Percentiles rank a stretch among this genome's conserved stretches.
These are phyloP conservation scores for Stemphylium beticola DNA, from an alignment of 2,329 filamentous ascomycete species.

Conservation along the genomic window DNA sequence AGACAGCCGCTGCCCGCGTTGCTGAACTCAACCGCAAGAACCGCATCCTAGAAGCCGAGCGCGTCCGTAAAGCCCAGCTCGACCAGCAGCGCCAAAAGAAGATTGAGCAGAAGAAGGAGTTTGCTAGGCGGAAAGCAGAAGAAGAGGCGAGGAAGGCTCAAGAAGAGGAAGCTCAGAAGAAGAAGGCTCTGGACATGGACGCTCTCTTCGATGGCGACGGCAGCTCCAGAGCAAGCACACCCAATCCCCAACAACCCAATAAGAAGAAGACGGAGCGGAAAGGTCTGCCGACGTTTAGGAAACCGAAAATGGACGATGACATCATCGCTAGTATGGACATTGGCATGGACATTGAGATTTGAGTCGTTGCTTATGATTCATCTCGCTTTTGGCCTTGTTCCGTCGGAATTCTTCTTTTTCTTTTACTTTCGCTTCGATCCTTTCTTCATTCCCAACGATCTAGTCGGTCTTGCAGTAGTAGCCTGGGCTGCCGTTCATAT, in stretches of 20 bases:
- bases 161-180: slow-evolving; percentile 36
- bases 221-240: slow-evolving; percentile 49
- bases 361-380: slow-evolving; percentile 19
- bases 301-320: slow-evolving; percentile 87
- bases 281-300: slow-evolving; percentile 71
- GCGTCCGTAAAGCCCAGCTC: slow-evolving; percentile 87
- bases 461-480: too few species aligned
- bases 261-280: slow-evolving; percentile 63
- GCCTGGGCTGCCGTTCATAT: background rate
- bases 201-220: slow-evolving; percentile 56
- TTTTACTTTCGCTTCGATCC: background rate
- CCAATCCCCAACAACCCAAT: slow-evolving; percentile 57
- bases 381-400: background rate
- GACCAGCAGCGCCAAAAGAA: slow-evolving; percentile 65
- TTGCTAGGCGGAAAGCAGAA: slow-evolving; percentile 54
- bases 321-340: slow-evolving; percentile 88
- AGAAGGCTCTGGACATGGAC: slow-evolving; percentile 47
- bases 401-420: background rate
- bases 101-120: slow-evolving; percentile 51
- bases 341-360: slow-evolving; percentile 90
- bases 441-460: background rate
- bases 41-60: slow-evolving; percentile 81
- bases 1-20: slow-evolving; percentile 79
- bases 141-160: slow-evolving; percentile 57
- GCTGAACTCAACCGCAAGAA: slow-evolving; percentile 85